Percentiles rank a stretch among this genome's conserved stretches.
Evolutionary conservation across 164 flowering plant species (phyloP).

Genomic region (Vitis cinerea): DNA sequence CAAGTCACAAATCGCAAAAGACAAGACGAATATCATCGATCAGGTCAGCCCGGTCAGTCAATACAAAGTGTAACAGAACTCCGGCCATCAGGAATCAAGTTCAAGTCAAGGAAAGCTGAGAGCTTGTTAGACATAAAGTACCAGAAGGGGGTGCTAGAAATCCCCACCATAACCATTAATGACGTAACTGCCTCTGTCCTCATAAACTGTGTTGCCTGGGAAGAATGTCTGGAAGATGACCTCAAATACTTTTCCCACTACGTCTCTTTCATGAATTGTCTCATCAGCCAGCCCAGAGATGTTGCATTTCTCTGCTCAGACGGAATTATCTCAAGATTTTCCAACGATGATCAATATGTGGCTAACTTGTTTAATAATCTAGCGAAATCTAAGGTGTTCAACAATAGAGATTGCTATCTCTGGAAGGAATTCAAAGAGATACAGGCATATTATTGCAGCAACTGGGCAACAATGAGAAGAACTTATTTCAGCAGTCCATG

Average conservation of each 20-base stretch:
- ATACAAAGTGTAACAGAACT: slow-evolving; percentile 12
- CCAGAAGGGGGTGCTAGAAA: slow-evolving; percentile 2
- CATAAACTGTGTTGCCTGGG: slow-evolving; percentile 13
- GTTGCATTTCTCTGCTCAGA: slow-evolving; percentile 5
- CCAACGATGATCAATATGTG: slow-evolving; percentile 5
- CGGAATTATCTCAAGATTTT: slow-evolving; percentile 6
- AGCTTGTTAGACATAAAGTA: slow-evolving; percentile 14
- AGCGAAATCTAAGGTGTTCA: neutral
- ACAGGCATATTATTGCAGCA: slow-evolving; percentile 6
- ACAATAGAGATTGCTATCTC: slow-evolving; percentile 1
- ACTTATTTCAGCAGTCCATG: slow-evolving; percentile 15
- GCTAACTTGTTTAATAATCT: slow-evolving; percentile 7
- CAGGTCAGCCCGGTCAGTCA: slow-evolving; percentile 1
- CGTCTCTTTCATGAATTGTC: slow-evolving; percentile 12
- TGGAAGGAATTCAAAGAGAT: slow-evolving; percentile 1
- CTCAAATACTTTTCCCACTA: slow-evolving; percentile 6
- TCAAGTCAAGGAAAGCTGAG: neutral
- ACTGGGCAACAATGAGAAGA: slow-evolving; percentile 8
- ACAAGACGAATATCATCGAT: neutral
- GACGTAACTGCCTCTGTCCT: slow-evolving; percentile 1
- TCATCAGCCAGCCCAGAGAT: slow-evolving; percentile 7
- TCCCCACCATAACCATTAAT: slow-evolving; percentile 6
- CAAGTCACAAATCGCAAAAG: too few relatives aligned
- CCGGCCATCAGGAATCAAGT: slow-evolving; percentile 12
- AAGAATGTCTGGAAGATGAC: slow-evolving; percentile 2